These are phyloP conservation scores for Pseudocercospora musae DNA, from an alignment of 2,329 filamentous ascomycete species.

Conservation along the genomic window DNA sequence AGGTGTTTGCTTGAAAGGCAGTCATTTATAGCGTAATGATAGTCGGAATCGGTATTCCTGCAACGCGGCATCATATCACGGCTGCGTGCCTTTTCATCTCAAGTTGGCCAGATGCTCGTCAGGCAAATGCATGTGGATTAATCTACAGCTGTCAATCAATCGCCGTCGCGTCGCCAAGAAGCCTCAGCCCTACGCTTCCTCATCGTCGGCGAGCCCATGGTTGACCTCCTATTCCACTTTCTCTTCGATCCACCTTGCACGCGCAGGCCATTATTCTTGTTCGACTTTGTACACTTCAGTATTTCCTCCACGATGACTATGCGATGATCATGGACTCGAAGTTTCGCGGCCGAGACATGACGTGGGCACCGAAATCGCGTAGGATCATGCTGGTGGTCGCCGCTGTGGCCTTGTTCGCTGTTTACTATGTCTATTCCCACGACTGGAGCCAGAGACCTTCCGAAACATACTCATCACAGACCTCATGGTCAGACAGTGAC, in stretches of 20 bases:
- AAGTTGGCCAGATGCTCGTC: neutral
- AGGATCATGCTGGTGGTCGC: constrained; percentile 10
- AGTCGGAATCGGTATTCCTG: neutral
- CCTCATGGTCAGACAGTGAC: neutral
- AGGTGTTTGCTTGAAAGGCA: neutral
- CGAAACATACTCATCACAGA: neutral
- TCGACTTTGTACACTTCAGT: neutral
- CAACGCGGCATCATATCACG: neutral
- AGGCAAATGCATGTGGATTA: neutral
- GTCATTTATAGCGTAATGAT: neutral
- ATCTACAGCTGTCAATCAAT: neutral
- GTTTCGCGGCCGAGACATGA: constrained; percentile 13
- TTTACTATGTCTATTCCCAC: constrained; percentile 2
- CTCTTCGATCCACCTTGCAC: neutral
- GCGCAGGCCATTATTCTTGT: neutral
- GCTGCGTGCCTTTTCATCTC: neutral
- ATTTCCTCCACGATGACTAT: constrained; percentile 5
- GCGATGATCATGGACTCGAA: constrained; percentile 13
- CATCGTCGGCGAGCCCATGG: neutral
- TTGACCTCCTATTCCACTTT: neutral
- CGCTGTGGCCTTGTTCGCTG: constrained; percentile 6
- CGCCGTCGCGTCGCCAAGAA: neutral
- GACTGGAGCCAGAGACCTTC: neutral
- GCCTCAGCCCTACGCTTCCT: neutral
- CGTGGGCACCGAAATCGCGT: constrained; percentile 15